A percentile compares a stretch with the other conserved stretches of the same genome.
Evolutionary conservation across 2,329 filamentous ascomycete genomes (phyloP).

Genomic region (Colletotrichum lupini): DNA sequence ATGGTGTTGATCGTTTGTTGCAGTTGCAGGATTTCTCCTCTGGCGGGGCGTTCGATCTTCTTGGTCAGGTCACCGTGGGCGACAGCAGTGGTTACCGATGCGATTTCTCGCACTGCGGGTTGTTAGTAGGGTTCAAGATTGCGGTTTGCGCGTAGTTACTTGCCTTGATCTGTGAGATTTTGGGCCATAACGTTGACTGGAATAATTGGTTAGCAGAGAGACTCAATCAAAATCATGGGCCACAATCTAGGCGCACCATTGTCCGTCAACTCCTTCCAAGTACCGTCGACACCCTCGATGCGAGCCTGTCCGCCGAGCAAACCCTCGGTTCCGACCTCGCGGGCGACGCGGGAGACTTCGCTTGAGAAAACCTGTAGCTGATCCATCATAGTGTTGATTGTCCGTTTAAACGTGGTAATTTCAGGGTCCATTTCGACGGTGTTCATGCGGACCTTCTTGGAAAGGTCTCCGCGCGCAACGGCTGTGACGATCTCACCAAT

Average conservation of each 20-base stretch:
- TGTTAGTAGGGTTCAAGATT: not conserved
- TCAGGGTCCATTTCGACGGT: slow-evolving; percentile 97
- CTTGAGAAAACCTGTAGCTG: slow-evolving; percentile 96
- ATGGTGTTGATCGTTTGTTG: slow-evolving; percentile 92
- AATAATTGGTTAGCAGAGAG: not conserved
- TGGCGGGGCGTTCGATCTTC: slow-evolving; percentile 84
- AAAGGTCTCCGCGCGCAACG: slow-evolving; percentile 93
- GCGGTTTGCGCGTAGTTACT: slow-evolving; percentile 26
- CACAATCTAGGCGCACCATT: slow-evolving; percentile 66
- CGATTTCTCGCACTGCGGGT: slow-evolving; percentile 78
- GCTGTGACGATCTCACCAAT: slow-evolving; percentile 98
- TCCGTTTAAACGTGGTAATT: slow-evolving; percentile 97
- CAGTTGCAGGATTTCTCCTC: slow-evolving; percentile 84
- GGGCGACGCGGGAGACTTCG: slow-evolving; percentile 93
- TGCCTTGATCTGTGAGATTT: slow-evolving; percentile 81
- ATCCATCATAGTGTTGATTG: slow-evolving; percentile 99
- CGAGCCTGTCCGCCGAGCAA: slow-evolving; percentile 93
- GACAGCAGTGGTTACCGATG: slow-evolving; percentile 85
- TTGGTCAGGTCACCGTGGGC: slow-evolving; percentile 86
- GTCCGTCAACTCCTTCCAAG: slow-evolving; percentile 96
- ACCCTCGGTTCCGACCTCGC: slow-evolving; percentile 96
- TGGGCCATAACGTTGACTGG: slow-evolving; percentile 85
- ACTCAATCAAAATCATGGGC: not conserved
- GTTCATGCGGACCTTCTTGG: slow-evolving; percentile 96
- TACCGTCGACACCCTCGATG: slow-evolving; percentile 93